Conservation (phyloP, 257 asterid species). For the Rubia yunnanensis region DNA sequence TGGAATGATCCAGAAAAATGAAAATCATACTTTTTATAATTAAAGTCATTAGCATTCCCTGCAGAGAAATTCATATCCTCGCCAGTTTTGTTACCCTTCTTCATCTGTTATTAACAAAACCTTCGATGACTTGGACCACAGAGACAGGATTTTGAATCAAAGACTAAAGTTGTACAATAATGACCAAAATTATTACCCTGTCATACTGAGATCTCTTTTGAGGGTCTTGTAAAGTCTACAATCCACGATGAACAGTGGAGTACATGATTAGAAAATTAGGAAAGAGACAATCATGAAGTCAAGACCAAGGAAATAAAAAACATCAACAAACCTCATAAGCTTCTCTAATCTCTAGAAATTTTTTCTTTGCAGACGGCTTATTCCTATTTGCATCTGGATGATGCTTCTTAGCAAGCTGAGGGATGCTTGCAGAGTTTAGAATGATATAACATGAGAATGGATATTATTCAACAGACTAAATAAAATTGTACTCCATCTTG, state of each 20-base stretch:
- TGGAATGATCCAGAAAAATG: slow-evolving; percentile 81
- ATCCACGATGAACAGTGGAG: slow-evolving; percentile 40
- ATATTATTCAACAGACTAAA: background rate
- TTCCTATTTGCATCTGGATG: slow-evolving; percentile 94
- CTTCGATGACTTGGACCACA: slow-evolving; percentile 7
- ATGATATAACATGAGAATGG: background rate
- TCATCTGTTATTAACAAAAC: slow-evolving; percentile 38
- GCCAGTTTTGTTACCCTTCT: slow-evolving; percentile 24
- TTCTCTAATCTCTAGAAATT: slow-evolving; percentile 92
- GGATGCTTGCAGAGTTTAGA: slow-evolving; percentile 2
- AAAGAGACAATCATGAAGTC: slow-evolving; percentile 14
- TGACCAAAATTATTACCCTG: slow-evolving; percentile 35
- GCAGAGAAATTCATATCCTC: slow-evolving; percentile 25
- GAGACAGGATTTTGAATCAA: background rate
- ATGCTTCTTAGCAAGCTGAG: slow-evolving; percentile 87
- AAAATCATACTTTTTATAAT: slow-evolving; percentile 31
- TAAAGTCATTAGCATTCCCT: slow-evolving; percentile 34
- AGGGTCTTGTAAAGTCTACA: slow-evolving; percentile 78
- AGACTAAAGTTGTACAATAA: background rate
- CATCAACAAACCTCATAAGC: slow-evolving; percentile 78
- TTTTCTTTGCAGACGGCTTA: slow-evolving; percentile 75
- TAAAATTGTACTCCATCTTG: background rate
- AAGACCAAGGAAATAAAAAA: slow-evolving; percentile 14
- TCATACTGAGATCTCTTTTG: slow-evolving; percentile 72
- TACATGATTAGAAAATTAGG: slow-evolving; percentile 15